These are phyloP conservation scores for Rhizopogon parksii DNA, from an alignment of 1,284 basidiomycete genomes.

Conservation along the genomic window DNA sequence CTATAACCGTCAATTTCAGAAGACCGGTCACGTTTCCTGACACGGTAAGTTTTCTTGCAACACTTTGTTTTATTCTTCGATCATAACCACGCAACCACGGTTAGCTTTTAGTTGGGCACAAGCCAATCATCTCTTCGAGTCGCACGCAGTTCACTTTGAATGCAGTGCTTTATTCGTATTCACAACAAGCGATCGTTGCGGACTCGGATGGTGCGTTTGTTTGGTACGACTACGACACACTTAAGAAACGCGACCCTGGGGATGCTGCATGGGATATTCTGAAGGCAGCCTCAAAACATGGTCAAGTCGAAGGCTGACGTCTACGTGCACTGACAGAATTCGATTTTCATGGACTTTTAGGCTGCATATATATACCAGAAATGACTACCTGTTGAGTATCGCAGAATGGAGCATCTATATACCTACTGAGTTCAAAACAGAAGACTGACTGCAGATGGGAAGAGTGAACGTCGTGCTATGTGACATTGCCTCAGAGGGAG, in stretches of 20 bases:
- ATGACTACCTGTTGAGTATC: neutral
- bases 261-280: slow-evolving; percentile 31
- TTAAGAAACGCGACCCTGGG: slow-evolving; percentile 58
- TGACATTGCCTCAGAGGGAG: no score
- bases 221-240: slow-evolving; percentile 68
- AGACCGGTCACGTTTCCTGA: slow-evolving; percentile 67
- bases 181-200: slow-evolving; percentile 55
- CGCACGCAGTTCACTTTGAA: slow-evolving; percentile 42
- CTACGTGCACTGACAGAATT: neutral
- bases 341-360: neutral
- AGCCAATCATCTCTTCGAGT: slow-evolving; percentile 26
- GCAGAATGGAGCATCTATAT: neutral
- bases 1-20: slow-evolving; percentile 56
- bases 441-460: neutral
- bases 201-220: slow-evolving; percentile 57
- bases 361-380: neutral
- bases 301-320: neutral
- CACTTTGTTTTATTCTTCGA: neutral
- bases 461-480: no score
- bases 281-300: neutral
- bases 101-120: slow-evolving; percentile 60
- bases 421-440: neutral
- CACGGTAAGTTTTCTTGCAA: slow-evolving; percentile 39
- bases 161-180: slow-evolving; percentile 55
- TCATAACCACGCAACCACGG: slow-evolving; percentile 1